These are phyloP conservation scores for Thelonectria discophora DNA, from an alignment of 2,329 filamentous ascomycete species.

Conservation along the genomic window DNA sequence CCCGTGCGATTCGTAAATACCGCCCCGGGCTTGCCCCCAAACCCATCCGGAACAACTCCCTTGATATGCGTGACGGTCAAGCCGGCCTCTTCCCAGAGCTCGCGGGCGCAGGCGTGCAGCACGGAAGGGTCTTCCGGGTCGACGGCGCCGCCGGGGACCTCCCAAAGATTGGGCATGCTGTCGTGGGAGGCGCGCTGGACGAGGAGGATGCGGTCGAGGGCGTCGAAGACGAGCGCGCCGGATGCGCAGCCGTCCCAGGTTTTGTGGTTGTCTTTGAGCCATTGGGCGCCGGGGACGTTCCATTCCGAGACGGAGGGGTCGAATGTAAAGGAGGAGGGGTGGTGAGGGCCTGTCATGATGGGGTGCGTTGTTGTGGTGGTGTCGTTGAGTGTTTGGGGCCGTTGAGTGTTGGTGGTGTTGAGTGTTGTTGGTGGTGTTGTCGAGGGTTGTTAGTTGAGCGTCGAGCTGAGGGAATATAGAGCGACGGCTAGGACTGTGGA, in stretches of 20 bases:
- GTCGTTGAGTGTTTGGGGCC: not conserved
- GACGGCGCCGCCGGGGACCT: conserved; percentile 58
- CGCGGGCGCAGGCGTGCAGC: conserved; percentile 55
- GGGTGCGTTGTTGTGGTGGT: not conserved
- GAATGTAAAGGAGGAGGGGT: conserved; percentile 32
- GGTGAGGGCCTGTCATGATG: conserved; percentile 24
- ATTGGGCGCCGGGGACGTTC: conserved; percentile 38
- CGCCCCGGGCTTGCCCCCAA: conserved; percentile 31
- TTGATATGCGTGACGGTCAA: conserved; percentile 45
- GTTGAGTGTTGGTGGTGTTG: conserved; percentile 18
- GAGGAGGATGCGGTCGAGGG: conserved; percentile 51
- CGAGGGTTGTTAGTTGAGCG: not conserved
- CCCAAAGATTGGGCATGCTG: conserved; percentile 57
- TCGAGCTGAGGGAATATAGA: conserved; percentile 16
- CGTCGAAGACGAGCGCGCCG: conserved; percentile 49
- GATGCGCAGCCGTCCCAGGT: conserved; percentile 45
- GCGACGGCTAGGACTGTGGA: not conserved
- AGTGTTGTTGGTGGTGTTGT: not conserved
- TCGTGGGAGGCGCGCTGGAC: conserved; percentile 57
- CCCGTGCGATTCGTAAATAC: conserved; percentile 49
- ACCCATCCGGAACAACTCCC: conserved; percentile 43
- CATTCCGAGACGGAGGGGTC: conserved; percentile 36
- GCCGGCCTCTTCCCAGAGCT: conserved; percentile 59
- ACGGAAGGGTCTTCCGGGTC: conserved; percentile 54
- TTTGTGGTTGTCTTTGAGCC: conserved; percentile 38